phyloP scores from a whole-genome alignment of 2,329 filamentous ascomycete species.

The Penicillium sp. region DNA sequence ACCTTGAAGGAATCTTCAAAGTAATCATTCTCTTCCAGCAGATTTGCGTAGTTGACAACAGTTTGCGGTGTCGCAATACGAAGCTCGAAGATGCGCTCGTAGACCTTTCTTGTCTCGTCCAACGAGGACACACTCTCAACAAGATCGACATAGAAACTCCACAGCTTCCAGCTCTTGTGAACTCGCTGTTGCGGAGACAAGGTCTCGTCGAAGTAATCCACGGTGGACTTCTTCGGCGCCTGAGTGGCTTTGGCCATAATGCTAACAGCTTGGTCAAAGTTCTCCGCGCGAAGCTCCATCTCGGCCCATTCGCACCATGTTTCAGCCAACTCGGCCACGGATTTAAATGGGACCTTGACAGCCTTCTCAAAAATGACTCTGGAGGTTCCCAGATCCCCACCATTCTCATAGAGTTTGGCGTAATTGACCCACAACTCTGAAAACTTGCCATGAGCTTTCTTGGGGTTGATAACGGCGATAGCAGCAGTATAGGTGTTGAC shows the following conservation, averaged over 20 bases:
- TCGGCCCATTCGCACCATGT: conserved; percentile 99
- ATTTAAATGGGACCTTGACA: conserved; percentile 96
- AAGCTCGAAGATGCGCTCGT: conserved; percentile 96
- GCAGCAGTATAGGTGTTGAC: conserved; percentile 94
- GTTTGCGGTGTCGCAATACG: conserved; percentile 97
- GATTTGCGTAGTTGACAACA: conserved; percentile 95
- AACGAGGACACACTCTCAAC: conserved; percentile 91
- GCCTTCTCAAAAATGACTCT: conserved; percentile 96
- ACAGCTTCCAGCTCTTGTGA: conserved; percentile 98
- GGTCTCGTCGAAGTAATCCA: conserved; percentile 98
- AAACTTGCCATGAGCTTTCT: conserved; percentile 90
- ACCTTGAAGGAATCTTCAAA: conserved; percentile 98
- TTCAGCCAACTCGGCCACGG: conserved; percentile 92
- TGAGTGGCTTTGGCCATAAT: conserved; percentile 98
- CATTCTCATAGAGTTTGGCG: conserved; percentile 92
- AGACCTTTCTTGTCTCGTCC: conserved; percentile 90
- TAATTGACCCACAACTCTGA: conserved; percentile 96
- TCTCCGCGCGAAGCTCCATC: conserved; percentile 93
- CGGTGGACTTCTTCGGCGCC: conserved; percentile 92
- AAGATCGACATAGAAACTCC: conserved; percentile 98
- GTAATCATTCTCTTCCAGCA: conserved; percentile 91
- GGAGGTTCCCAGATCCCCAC: conserved; percentile 79
- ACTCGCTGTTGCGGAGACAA: conserved; percentile 92
- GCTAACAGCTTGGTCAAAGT: conserved; percentile 89
- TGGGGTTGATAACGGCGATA: conserved; percentile 88